Conservation (phyloP, 2,329 filamentous ascomycete species). For the Penicillium sp. region DNA sequence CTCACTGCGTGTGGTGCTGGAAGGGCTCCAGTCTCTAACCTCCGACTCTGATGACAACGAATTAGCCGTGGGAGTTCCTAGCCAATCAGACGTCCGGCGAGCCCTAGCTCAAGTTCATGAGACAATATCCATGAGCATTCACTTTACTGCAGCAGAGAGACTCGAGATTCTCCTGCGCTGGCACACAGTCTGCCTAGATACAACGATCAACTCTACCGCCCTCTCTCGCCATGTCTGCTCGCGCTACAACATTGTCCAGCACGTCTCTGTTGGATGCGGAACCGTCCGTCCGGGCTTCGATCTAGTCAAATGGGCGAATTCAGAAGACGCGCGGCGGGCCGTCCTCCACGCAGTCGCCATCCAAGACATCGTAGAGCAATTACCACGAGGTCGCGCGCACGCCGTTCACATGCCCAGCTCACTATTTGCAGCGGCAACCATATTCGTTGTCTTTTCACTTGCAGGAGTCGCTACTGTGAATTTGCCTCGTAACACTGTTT, state of each 20-base stretch:
- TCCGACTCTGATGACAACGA: constrained; percentile 36
- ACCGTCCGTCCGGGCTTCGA: constrained; percentile 28
- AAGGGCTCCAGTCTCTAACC: constrained; percentile 39
- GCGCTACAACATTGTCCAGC: constrained; percentile 33
- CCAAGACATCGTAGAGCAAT: constrained; percentile 40
- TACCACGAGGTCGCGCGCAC: constrained; percentile 39
- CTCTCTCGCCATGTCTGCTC: constrained; percentile 36
- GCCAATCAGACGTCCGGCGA: constrained; percentile 32
- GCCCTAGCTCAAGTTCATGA: constrained; percentile 37
- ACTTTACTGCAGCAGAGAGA: constrained; percentile 31
- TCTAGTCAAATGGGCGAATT: constrained; percentile 33
- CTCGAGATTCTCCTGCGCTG: constrained; percentile 39
- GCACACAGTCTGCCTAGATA: constrained; percentile 41
- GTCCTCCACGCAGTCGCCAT: constrained; percentile 40
- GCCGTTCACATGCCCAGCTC: constrained; percentile 41
- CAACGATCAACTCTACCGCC: constrained; percentile 34
- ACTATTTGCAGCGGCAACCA: constrained; percentile 38
- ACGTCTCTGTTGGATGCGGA: constrained; percentile 31
- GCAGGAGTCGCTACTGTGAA: constrained; percentile 32
- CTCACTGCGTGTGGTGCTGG: constrained; percentile 37
- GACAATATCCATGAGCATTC: constrained; percentile 31
- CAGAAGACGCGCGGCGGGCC: constrained; percentile 34
- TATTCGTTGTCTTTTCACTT: constrained; percentile 37
- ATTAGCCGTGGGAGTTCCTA: constrained; percentile 34
- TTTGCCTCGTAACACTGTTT: constrained; percentile 35